These are phyloP conservation scores for Syzygium oleosum DNA, from an alignment of 345 rosid species.

Conservation along the genomic window DNA sequence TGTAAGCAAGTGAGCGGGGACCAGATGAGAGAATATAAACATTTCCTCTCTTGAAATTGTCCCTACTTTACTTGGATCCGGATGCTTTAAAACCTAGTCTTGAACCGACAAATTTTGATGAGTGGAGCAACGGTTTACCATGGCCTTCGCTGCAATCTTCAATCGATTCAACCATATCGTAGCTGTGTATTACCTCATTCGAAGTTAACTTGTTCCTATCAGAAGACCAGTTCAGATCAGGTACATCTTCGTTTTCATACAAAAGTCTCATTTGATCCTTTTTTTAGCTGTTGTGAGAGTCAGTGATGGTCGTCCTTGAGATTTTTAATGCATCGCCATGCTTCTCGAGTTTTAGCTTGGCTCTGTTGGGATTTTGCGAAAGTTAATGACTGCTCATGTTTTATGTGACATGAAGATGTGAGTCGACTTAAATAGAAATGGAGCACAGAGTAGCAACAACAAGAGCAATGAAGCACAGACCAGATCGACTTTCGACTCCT, in stretches of 20 bases:
- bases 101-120: constrained; percentile 3
- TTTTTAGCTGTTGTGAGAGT: not conserved
- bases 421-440: not conserved
- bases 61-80: not conserved
- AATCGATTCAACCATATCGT: constrained; percentile 2
- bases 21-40: not conserved
- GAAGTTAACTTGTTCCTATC: not conserved
- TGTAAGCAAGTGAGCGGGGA: not conserved
- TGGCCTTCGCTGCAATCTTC: not conserved
- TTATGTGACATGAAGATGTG: not conserved
- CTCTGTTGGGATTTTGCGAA: not conserved
- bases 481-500: not conserved
- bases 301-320: not conserved
- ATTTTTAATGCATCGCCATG: not conserved
- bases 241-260: not conserved
- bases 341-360: not conserved
- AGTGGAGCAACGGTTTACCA: not conserved
- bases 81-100: constrained; percentile 1
- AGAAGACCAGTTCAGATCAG: not conserved
- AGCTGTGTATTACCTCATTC: not conserved
- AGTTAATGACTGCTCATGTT: not conserved
- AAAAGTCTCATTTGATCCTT: not conserved
- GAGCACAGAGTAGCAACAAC: not conserved
- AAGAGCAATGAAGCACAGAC: not conserved
- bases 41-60: not conserved